Percentiles rank a stretch among this genome's conserved stretches.
Evolutionary conservation across 768 basidiomycete genomes (phyloP).

Genomic region (Lentinula raphanica): DNA sequence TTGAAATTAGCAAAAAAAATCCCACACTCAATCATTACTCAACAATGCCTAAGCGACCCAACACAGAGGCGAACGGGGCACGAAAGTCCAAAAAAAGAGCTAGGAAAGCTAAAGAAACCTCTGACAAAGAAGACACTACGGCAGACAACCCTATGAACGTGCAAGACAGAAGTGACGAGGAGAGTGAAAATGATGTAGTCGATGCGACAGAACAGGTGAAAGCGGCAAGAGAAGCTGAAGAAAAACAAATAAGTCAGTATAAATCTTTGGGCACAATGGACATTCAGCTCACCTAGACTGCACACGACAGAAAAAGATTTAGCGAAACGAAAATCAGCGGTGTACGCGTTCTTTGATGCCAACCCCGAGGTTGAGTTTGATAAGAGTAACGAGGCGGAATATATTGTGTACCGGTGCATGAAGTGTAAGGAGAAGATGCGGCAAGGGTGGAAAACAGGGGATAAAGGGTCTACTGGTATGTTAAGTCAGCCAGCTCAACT

Average conservation of each 20-base stretch:
- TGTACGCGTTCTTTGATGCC: not conserved
- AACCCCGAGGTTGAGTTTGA: not conserved
- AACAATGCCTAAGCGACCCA: no score
- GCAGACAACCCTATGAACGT: no score
- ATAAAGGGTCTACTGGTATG: not conserved
- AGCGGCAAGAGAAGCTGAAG: no score
- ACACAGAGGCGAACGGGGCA: no score
- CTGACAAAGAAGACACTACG: no score
- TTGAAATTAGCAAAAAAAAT: no score
- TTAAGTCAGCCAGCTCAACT: slow-evolving; percentile 12
- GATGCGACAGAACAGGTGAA: no score
- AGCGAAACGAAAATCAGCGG: not conserved
- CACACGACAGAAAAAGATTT: not conserved
- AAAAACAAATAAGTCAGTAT: not conserved
- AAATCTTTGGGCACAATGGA: not conserved
- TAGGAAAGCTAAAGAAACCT: no score
- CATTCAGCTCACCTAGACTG: not conserved
- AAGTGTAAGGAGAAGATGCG: not conserved
- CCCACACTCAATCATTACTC: no score
- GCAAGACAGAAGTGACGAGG: no score
- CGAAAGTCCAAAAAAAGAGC: no score
- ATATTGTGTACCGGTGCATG: not conserved
- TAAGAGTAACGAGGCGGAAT: not conserved
- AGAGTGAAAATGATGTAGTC: no score
- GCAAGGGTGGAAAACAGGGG: not conserved